Evolutionary conservation across 2,329 filamentous ascomycete genomes (phyloP).

Genomic region (Hymenoscyphus occultus): DNA sequence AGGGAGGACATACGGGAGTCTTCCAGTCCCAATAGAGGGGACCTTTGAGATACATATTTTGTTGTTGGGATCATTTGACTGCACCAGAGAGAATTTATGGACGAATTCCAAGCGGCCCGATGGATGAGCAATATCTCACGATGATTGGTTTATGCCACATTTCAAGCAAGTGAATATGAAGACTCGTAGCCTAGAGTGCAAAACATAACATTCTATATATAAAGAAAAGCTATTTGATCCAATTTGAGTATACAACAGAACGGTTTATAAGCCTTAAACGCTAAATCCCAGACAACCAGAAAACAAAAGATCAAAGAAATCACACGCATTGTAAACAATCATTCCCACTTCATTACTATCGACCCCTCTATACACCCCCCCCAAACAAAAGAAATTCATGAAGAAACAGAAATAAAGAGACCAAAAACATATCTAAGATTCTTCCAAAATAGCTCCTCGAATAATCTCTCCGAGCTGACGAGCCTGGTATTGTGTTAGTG

Average conservation of each 20-base stretch:
- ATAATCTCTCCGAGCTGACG: slow-evolving; percentile 12
- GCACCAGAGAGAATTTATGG: too few relatives aligned
- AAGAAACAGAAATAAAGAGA: background rate
- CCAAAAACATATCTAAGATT: background rate
- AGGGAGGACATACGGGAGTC: too few relatives aligned
- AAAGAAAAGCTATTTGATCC: background rate
- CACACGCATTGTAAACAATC: background rate
- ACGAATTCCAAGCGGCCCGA: too few relatives aligned
- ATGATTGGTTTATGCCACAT: too few relatives aligned
- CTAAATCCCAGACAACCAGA: background rate
- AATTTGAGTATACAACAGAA: background rate
- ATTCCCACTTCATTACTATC: background rate
- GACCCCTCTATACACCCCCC: background rate
- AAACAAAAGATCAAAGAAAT: background rate
- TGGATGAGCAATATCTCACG: too few relatives aligned
- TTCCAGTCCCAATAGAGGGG: too few relatives aligned
- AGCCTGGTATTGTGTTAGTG: slow-evolving; percentile 4
- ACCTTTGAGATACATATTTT: too few relatives aligned
- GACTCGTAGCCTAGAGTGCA: background rate
- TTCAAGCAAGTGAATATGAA: too few relatives aligned
- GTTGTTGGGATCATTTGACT: too few relatives aligned
- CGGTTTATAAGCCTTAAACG: background rate
- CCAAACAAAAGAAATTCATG: background rate
- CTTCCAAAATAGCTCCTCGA: slow-evolving; percentile 4
- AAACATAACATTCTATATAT: background rate